Base-by-base conservation (phyloP, 257 asterid species). In the Solanum bukasovii region DNA sequence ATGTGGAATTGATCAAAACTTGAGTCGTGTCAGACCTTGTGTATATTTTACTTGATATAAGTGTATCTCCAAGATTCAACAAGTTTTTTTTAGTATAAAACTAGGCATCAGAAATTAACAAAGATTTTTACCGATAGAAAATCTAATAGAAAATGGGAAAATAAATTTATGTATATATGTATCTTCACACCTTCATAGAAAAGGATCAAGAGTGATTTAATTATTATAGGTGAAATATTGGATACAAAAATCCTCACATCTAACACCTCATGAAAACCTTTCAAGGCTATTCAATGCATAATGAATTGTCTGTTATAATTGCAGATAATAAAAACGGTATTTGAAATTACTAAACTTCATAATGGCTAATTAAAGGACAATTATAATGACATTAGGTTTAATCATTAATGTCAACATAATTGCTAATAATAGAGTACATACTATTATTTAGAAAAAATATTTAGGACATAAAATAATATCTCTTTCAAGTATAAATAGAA, bases 1-100 rank as follows among this genome's bases (percentile, higher is more conserved):
- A 0, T 2, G 63, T 52, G 23, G 2, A 52, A 56, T 6, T 56
- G n/a, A 56, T 56, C 25, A 56, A 20, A 18, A 16, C 2, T 56
- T 56, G 65, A 18, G 25, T 1, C 0, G 0, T 56, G 1, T 18
- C 11, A 56, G 1, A 56, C 0, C 0, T 1, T 52, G 1, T 52
- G 65, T 0, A 56, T 56, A 56, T 56, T 56, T 56, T 4, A 56
- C 1, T 10, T 6, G 4, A 0, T 6, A 56, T 18, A 56, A 6
- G 1, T 56, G 63, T 20, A 52, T 49, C 0, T 13, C 1, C 8
- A 49, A 14, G 1, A 49, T 49, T 49, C 8, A 49, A 14, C 21
- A 49, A 49, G 3, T 5, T 49, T 16, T 16, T 46, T 49, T 1
- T 49, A 49, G 8, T 5, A 49, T 49, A 5, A 49, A 14, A 14